phyloP scores from a whole-genome alignment of 768 basidiomycete species.

The Pleurotus cornucopiae region DNA sequence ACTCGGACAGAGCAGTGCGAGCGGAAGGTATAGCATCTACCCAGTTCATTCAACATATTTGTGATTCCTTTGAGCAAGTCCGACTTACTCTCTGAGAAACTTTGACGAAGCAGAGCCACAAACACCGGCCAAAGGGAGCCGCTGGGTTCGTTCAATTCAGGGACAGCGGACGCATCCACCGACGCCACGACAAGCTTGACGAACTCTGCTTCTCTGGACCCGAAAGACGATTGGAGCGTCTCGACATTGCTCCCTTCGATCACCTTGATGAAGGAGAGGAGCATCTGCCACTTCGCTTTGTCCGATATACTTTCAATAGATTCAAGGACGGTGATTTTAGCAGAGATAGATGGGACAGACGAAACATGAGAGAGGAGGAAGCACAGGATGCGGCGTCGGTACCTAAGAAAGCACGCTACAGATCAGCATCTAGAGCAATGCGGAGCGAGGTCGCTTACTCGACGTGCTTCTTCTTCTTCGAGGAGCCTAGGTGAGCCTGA shows the following conservation, averaged over 20 bases:
- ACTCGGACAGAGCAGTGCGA: conserved; percentile 35
- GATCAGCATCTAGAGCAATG: background rate
- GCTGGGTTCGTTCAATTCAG: conserved; percentile 39
- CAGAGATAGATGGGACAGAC: conserved; percentile 42
- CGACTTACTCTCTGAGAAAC: conserved; percentile 41
- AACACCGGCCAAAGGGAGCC: conserved; percentile 51
- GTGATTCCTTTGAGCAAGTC: no score
- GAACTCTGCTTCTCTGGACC: conserved; percentile 27
- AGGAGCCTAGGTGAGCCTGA: conserved; percentile 44
- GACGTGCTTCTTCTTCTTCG: conserved; percentile 51
- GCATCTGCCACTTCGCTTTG: conserved; percentile 40
- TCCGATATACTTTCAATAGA: conserved; percentile 43
- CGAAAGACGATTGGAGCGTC: background rate
- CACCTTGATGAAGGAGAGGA: conserved; percentile 54
- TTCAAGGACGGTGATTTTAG: conserved; percentile 53
- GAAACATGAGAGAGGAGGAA: conserved; percentile 79
- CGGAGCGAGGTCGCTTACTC: conserved; percentile 35
- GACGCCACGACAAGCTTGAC: conserved; percentile 39
- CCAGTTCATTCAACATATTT: no score
- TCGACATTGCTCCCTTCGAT: conserved; percentile 20
- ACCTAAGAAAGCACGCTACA: conserved; percentile 34
- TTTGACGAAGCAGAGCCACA: conserved; percentile 34
- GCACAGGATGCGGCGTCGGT: conserved; percentile 68
- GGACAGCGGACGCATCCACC: conserved; percentile 45
- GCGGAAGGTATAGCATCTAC: conserved; percentile 36